These are phyloP conservation scores for Capniomyces stellatus DNA, from an alignment of 371 early-diverging fungal species.

Conservation along the genomic window DNA sequence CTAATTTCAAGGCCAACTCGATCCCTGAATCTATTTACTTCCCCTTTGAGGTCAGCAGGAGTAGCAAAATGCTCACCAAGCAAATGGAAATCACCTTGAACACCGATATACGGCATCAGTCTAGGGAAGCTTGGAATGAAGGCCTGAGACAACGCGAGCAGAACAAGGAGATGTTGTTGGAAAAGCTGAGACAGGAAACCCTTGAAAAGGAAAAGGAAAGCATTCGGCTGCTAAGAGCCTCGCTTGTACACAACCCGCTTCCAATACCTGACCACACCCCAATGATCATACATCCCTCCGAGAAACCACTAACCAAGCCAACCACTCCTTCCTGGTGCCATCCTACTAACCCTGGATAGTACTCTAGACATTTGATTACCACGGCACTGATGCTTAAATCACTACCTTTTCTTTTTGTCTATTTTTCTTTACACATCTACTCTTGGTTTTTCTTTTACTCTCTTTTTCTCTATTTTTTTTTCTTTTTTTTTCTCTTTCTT, in stretches of 20 bases:
- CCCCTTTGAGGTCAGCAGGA: slow-evolving; percentile 32
- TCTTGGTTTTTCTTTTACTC: no score
- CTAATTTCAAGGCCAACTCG: slow-evolving; percentile 31
- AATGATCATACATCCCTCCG: slow-evolving; percentile 27
- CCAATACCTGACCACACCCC: slow-evolving; percentile 31
- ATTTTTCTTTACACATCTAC: no score
- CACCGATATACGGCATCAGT: slow-evolving; percentile 32
- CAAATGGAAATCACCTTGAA: slow-evolving; percentile 26
- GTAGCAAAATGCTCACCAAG: slow-evolving; percentile 26
- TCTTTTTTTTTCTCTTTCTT: no score
- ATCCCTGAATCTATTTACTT: slow-evolving; percentile 23
- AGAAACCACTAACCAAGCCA: slow-evolving; percentile 32
- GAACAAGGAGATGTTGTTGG: slow-evolving; percentile 23
- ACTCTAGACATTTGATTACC: no score
- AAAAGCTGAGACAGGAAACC: slow-evolving; percentile 20
- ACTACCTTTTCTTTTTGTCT: no score
- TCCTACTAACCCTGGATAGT: no score
- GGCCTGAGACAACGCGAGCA: slow-evolving; percentile 17
- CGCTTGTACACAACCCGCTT: slow-evolving; percentile 34
- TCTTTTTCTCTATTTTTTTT: no score
- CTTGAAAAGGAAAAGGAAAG: slow-evolving; percentile 24
- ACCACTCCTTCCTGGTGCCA: slow-evolving; percentile 24
- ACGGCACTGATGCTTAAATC: no score
- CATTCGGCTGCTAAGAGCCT: slow-evolving; percentile 26
- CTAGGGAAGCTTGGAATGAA: slow-evolving; percentile 36